Evolutionary conservation across 83 land plant genomes (phyloP).

Genomic region (Picea abies): DNA sequence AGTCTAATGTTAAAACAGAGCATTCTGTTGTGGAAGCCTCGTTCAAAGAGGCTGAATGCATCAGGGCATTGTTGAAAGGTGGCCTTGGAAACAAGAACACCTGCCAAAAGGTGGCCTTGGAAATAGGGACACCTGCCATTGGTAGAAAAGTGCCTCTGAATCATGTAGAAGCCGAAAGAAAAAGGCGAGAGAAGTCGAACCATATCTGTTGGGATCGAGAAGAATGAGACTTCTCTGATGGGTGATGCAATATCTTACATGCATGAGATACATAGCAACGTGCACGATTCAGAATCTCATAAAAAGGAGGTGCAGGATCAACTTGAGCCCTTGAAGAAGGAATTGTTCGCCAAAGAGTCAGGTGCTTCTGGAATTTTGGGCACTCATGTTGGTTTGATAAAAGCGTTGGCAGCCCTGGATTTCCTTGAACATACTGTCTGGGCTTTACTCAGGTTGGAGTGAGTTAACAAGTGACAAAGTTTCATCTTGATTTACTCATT

Average conservation of each 20-base stretch:
- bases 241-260: conserved; percentile 67
- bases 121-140: conserved; percentile 33
- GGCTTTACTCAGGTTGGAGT: no score
- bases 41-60: no score
- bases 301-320: conserved; percentile 37
- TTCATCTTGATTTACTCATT: no score
- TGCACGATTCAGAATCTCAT: conserved; percentile 33
- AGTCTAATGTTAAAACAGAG: no score
- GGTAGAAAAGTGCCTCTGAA: conserved; percentile 53
- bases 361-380: neutral
- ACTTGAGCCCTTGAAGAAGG: conserved; percentile 38
- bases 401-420: neutral
- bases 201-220: conserved; percentile 61
- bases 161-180: conserved; percentile 53
- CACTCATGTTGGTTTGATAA: conserved; percentile 1
- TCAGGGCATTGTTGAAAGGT: no score
- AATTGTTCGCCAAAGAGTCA: conserved; percentile 8
- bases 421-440: no score
- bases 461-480: no score
- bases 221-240: conserved; percentile 68
- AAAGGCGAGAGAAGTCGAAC: conserved; percentile 68
- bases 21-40: no score
- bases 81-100: no score
- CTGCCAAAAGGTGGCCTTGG: no score
- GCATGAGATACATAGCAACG: conserved; percentile 48